Percentiles rank a stretch among this genome's conserved stretches.
These are phyloP conservation scores for Platanus orientalis DNA, from an alignment of 164 flowering plant species.

Conservation along the genomic window DNA sequence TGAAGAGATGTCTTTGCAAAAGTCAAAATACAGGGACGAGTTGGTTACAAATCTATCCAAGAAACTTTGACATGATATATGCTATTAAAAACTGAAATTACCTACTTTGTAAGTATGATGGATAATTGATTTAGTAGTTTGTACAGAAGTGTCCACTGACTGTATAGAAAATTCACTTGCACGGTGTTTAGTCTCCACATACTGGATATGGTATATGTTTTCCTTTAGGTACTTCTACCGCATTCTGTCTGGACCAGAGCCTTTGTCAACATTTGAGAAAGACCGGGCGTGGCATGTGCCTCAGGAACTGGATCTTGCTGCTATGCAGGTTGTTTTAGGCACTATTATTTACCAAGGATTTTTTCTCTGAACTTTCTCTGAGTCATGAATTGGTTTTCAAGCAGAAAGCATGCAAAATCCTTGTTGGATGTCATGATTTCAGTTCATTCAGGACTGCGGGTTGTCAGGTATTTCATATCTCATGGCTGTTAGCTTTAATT, in stretches of 20 bases:
- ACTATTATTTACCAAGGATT: not conserved
- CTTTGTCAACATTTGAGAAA: slow-evolving; percentile 77
- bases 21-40: too few relatives aligned
- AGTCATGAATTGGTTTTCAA: slow-evolving; percentile 13
- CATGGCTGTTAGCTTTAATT: slow-evolving; percentile 1
- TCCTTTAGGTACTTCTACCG: slow-evolving; percentile 78
- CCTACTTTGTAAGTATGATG: too few relatives aligned
- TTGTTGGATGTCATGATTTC: slow-evolving; percentile 85
- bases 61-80: too few relatives aligned
- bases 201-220: not conserved
- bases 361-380: not conserved
- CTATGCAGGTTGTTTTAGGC: slow-evolving; percentile 66
- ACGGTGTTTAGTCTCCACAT: not conserved
- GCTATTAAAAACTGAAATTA: too few relatives aligned
- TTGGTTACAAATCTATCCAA: too few relatives aligned
- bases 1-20: too few relatives aligned
- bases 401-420: slow-evolving; percentile 82
- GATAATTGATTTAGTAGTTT: too few relatives aligned
- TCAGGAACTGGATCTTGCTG: slow-evolving; percentile 54
- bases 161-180: too few relatives aligned
- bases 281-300: slow-evolving; percentile 93
- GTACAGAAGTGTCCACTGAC: too few relatives aligned
- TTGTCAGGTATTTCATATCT: slow-evolving; percentile 63
- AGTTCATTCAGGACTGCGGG: slow-evolving; percentile 92
- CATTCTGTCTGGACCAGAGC: slow-evolving; percentile 69